Conservation (phyloP, 2,329 filamentous ascomycete species). For the Fusarium poae region DNA sequence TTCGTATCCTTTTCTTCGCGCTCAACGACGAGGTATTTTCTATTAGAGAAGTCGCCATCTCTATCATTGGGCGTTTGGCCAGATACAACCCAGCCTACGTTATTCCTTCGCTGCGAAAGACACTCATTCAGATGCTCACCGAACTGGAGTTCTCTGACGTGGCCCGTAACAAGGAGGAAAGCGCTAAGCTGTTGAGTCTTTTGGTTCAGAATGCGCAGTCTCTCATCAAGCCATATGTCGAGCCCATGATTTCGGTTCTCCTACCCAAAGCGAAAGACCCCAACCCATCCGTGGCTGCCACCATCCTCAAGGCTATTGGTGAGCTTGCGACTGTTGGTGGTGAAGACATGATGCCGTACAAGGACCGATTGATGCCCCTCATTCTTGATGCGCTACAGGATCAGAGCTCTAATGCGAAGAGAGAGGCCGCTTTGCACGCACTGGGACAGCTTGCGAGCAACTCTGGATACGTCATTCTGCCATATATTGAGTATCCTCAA, state of each 20-base stretch:
- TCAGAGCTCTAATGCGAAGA: constrained; percentile 88
- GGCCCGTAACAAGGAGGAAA: constrained; percentile 94
- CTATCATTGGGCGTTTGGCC: constrained; percentile 94
- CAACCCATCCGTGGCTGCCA: constrained; percentile 90
- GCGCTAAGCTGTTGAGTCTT: constrained; percentile 90
- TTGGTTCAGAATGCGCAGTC: constrained; percentile 93
- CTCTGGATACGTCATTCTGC: constrained; percentile 96
- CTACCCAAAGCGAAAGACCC: constrained; percentile 89
- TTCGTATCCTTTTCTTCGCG: constrained; percentile 93
- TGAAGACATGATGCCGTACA: constrained; percentile 92
- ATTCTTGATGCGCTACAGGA: constrained; percentile 96
- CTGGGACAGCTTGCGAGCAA: constrained; percentile 94
- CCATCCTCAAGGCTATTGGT: constrained; percentile 94
- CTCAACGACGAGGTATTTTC: constrained; percentile 94
- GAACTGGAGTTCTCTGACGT: constrained; percentile 97
- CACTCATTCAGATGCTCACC: constrained; percentile 94
- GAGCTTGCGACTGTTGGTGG: constrained; percentile 95
- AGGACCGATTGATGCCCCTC: constrained; percentile 92
- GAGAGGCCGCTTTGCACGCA: constrained; percentile 90
- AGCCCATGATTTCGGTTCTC: constrained; percentile 95
- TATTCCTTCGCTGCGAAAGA: constrained; percentile 93
- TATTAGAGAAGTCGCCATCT: constrained; percentile 94
- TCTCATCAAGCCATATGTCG: constrained; percentile 95
- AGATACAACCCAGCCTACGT: constrained; percentile 96
- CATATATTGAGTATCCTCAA: constrained; percentile 94